Evolutionary conservation across 768 basidiomycete genomes (phyloP), one percentile per base, ranked within the genome.

Genomic region (Hygrocybe punicea): DNA sequence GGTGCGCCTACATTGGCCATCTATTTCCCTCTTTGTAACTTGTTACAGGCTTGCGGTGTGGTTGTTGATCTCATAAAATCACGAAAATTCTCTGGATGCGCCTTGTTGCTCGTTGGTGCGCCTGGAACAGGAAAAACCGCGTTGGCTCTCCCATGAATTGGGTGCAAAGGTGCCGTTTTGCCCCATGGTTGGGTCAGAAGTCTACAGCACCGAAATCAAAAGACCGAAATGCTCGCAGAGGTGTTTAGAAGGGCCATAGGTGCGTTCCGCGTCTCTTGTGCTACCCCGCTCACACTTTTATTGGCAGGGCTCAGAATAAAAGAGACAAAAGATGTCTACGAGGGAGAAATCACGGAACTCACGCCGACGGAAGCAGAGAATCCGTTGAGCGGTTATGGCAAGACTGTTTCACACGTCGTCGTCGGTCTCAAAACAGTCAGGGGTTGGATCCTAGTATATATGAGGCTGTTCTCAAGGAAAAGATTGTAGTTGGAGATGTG

Each of bases 51-150:
- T 19, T 97, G 94, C 62, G 92, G 93, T 13, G 87, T 96, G 24
- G 84, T 91, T 23, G 89, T 93, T 25, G 89, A 93, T 61, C 86
- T 95, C 46, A 84, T 96, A 65, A 91, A 92, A 70, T 89, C 89
- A 58, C 86, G 91, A 67, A 92, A 90, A 69, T 97, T 97, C 76
- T 92, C 93, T 23, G 97, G 97, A 21, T 84, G 95, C 57, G 94
- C 94, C 0, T 77, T 98, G 36, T 74, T 98, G 42, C 83, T 98
- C 37, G 96, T 91, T 23, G 97, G 97, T 54, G 93, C 93, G 19
- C 97, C 97, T 1, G 95, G 97, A 14, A 99, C 97, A 3, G 96
- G 97, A 10, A 99, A 99, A 76, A 99, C 97, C 0, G 97, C 97
- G 0, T 82, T 98, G 23, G 95, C 97, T 1, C 73, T 88, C 93